Base-by-base conservation (phyloP, 2,329 filamentous ascomycete species). In the Leptographium flavum region DNA sequence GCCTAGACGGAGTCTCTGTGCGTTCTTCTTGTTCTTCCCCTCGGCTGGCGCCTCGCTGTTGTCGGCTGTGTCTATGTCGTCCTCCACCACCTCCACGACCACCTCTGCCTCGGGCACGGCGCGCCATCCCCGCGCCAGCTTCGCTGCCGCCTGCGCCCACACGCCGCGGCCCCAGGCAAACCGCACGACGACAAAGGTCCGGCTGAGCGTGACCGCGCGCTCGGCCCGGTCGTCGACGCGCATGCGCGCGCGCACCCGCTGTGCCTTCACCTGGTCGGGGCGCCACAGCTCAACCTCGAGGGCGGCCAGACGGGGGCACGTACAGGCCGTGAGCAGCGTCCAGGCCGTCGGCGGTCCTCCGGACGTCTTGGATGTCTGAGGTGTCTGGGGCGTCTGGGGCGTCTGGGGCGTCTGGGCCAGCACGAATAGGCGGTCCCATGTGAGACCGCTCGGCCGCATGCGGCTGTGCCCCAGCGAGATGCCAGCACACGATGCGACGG, bases 361-460 rank as follows among this genome's bases (percentile, higher is more conserved):
- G 59, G 46, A 59, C 61, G 28, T 15, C n/a, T n/a, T n/a, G n/a
- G n/a, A n/a, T n/a, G n/a, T n/a, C n/a, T n/a, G n/a, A n/a, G n/a
- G n/a, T n/a, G n/a, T n/a, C n/a, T n/a, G n/a, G n/a, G n/a, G n/a
- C n/a, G n/a, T n/a, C n/a, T n/a, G n/a, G n/a, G n/a, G n/a, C n/a
- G n/a, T n/a, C n/a, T n/a, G n/a, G n/a, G n/a, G n/a, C 42, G 73
- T 66, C 60, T 88, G 81, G 2, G 83, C 87, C 58, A 95, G 85
- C 40, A 78, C 81, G 65, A 87, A 94, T 53, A 90, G 74, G 6
- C 87, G 76, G 62, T 95, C 87, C 60, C 82, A 83, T 58, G 81
- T 74, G 46, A 94, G 69, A 2, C 87, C 87, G 3, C 75, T 76
- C 6, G 75, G 66, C 39, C 85, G 63, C 15, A 92, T 70, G 45